These are phyloP conservation scores for Alnus rubra DNA, from an alignment of 306 rosid genomes.

Conservation along the genomic window DNA sequence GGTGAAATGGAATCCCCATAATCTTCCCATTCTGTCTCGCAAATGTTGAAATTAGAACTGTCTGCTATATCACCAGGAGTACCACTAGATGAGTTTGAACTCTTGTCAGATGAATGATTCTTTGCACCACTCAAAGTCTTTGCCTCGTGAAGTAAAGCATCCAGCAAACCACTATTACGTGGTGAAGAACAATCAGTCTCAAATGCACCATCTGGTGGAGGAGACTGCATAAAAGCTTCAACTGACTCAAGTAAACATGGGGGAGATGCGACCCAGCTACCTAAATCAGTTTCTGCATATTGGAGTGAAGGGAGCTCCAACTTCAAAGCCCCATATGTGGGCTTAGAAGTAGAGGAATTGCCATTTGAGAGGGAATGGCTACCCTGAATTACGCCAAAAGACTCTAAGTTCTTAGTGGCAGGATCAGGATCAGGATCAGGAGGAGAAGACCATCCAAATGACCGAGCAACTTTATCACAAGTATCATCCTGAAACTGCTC, in stretches of 20 bases:
- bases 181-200: constrained; percentile 72
- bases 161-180: constrained; percentile 81
- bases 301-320: constrained; percentile 99
- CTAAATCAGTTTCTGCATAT: constrained; percentile 83
- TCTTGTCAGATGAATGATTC: constrained; percentile 59
- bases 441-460: constrained; percentile 52
- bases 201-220: constrained; percentile 46
- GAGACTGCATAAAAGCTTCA: constrained; percentile 71
- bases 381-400: constrained; percentile 50
- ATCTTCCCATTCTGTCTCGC: constrained; percentile 65
- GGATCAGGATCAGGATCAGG: constrained; percentile 58
- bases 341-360: constrained; percentile 88
- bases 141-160: constrained; percentile 72
- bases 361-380: constrained; percentile 91
- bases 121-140: constrained; percentile 53
- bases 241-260: constrained; percentile 63
- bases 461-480: constrained; percentile 44
- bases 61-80: constrained; percentile 59
- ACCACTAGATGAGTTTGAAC: constrained; percentile 68
- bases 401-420: constrained; percentile 45
- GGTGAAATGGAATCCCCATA: constrained; percentile 62
- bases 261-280: constrained; percentile 76
- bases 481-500: constrained; percentile 48
- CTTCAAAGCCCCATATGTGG: constrained; percentile 74
- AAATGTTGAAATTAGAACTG: constrained; percentile 52